Evolutionary conservation across 2,329 filamentous ascomycete genomes (phyloP), one percentile per base, ranked within the genome.

Genomic region (Pseudocercospora fijiensis): DNA sequence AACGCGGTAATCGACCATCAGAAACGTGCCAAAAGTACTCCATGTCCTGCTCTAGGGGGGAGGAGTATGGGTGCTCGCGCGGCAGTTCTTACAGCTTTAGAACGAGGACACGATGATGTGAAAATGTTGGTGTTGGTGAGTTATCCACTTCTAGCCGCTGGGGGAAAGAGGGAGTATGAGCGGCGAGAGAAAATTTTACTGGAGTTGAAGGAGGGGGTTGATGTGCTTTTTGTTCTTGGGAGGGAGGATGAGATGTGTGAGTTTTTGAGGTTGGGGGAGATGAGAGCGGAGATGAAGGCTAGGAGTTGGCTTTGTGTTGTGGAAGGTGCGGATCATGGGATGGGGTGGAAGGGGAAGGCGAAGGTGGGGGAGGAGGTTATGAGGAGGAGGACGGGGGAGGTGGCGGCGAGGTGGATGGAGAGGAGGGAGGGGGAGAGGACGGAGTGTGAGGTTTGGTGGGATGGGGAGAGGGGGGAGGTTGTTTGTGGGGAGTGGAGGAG

Each of bases 21-120:
- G 18, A 7, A 66, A 20, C 16, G 28, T 27, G 1, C 1, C 16
- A 37, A 3, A 61, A 60, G 47, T 6, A 27, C 70, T 5, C 66
- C 74, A 61, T 61, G 47, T 6, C 30, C 70, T 5, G 67, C 74
- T 2, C 63, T 80, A 1, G 78, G 78, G 1, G 79, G 79, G 1
- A 67, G 78, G 3, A 80, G 78, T 47, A 81, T 81, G 79, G 79
- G 79, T 8, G 76, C 79, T 9, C 72, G 79, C 16, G 79, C 79
- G 4, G 79, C 79, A 2, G 75, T 76, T 4, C 73, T 78, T 16
- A 75, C 78, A 3, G 76, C 75, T 0, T 69, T 68, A 2, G 71
- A 77, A 28, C 49, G 49, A 16, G 30, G 24, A 9, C 24, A 13
- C 3, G 28, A 45, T 18, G 30, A 26, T 27, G 56, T 58, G 18